Conservation (phyloP, 140 eudicot genomes). For the Eryngium alpinum region DNA sequence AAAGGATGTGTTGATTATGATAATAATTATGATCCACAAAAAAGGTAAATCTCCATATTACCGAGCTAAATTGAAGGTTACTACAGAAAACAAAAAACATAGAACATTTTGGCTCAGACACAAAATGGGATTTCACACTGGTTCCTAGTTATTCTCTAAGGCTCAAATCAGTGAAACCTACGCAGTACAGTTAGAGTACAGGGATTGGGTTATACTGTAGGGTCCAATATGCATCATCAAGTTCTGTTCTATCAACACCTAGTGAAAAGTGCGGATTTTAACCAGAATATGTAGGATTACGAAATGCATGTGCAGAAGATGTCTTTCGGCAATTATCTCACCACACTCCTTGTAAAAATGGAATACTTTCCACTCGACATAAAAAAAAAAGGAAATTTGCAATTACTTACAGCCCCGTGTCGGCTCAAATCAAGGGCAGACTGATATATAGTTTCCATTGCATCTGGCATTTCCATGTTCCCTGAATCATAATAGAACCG, state of each 20-base stretch:
- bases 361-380: background rate
- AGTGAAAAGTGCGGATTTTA: background rate
- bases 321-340: background rate
- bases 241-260: background rate
- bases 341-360: background rate
- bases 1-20: background rate
- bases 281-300: background rate
- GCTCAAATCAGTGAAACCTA: background rate
- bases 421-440: constrained; percentile 75
- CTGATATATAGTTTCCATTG: constrained; percentile 88
- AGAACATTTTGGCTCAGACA: background rate
- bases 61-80: background rate
- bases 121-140: background rate
- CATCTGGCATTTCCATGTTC: constrained; percentile 83
- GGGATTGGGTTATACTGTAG: background rate
- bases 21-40: background rate
- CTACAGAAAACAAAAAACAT: background rate
- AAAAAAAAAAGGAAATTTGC: background rate
- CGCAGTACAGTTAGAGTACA: background rate
- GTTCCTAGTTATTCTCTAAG: background rate
- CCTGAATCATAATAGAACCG: constrained; percentile 38
- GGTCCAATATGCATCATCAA: background rate
- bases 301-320: background rate
- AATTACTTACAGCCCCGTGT: constrained; percentile 81
- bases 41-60: background rate